phyloP scores from a whole-genome alignment of 1,139 yeast genomes.

The Yamadazyma diospyri region DNA sequence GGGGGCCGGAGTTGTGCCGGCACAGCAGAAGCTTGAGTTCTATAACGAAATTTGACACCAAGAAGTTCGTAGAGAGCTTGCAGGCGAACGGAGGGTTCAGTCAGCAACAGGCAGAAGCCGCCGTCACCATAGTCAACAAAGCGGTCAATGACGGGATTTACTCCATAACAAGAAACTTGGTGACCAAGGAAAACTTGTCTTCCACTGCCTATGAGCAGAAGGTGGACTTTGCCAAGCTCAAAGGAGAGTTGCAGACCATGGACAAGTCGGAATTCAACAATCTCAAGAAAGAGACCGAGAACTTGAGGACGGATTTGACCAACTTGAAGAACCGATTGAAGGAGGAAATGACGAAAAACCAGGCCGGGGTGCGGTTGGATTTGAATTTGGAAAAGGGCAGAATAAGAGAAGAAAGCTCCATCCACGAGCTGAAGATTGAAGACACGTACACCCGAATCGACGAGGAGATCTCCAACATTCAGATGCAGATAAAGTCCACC shows the following conservation, averaged over 20 bases:
- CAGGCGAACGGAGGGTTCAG: conserved; percentile 68
- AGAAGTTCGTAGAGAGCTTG: conserved; percentile 66
- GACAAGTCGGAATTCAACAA: conserved; percentile 84
- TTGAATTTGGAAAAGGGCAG: conserved; percentile 92
- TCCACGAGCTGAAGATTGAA: conserved; percentile 88
- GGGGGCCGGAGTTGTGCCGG: not conserved
- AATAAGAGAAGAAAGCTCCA: conserved; percentile 88
- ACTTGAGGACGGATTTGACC: conserved; percentile 79
- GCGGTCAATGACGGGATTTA: conserved; percentile 82
- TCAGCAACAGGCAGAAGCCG: conserved; percentile 74
- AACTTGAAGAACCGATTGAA: conserved; percentile 78
- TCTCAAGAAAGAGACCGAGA: conserved; percentile 83
- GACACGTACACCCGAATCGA: conserved; percentile 94
- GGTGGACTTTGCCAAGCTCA: conserved; percentile 91
- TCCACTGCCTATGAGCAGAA: conserved; percentile 91
- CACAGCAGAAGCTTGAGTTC: conserved; percentile 3
- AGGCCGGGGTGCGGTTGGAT: conserved; percentile 88
- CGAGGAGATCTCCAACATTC: conserved; percentile 91
- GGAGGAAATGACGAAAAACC: conserved; percentile 88
- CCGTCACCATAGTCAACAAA: conserved; percentile 68
- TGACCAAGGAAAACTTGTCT: conserved; percentile 75
- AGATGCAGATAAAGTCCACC: conserved; percentile 89
- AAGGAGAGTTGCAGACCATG: conserved; percentile 84
- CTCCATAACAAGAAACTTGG: conserved; percentile 71
- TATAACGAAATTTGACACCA: conserved; percentile 65